Percentiles rank a stretch among this genome's conserved stretches.
These are phyloP conservation scores for Parietaria judaica DNA, from an alignment of 306 rosid genomes.

Conservation along the genomic window DNA sequence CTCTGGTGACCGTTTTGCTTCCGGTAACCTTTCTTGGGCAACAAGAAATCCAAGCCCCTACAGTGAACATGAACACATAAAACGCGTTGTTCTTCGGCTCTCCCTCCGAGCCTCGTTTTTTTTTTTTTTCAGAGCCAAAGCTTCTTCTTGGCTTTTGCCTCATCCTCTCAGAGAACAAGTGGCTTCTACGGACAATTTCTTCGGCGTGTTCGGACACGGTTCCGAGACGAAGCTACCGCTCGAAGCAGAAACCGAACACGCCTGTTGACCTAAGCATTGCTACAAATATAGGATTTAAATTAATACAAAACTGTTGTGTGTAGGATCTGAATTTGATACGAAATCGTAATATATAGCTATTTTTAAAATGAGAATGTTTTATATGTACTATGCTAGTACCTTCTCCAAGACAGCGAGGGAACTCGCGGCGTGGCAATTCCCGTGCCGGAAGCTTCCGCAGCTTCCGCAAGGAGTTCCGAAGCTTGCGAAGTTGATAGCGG, in stretches of 20 bases:
- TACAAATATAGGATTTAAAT: slow-evolving; percentile 13
- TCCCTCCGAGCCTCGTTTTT: background rate
- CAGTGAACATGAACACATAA: background rate
- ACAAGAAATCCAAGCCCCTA: background rate
- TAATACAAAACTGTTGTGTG: background rate
- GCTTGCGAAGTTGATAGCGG: slow-evolving; percentile 73
- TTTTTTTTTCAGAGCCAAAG: background rate
- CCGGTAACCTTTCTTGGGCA: slow-evolving; percentile 1
- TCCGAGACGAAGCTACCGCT: slow-evolving; percentile 46
- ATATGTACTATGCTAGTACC: slow-evolving; percentile 25
- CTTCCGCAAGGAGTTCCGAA: slow-evolving; percentile 74
- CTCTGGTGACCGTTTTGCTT: no score
- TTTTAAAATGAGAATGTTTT: no score
- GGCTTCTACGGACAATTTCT: slow-evolving; percentile 59
- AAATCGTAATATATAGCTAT: no score
- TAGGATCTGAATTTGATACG: no score
- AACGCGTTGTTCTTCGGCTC: background rate
- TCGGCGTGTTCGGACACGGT: slow-evolving; percentile 54
- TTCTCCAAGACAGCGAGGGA: slow-evolving; percentile 46
- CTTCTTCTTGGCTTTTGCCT: background rate
- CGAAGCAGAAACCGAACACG: slow-evolving; percentile 43
- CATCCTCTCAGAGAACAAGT: slow-evolving; percentile 28
- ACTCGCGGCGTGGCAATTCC: slow-evolving; percentile 55
- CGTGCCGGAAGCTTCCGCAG: slow-evolving; percentile 60
- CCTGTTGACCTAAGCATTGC: slow-evolving; percentile 49